phyloP scores from a whole-genome alignment of 306 rosid genomes.

The Cicer arietinum region DNA sequence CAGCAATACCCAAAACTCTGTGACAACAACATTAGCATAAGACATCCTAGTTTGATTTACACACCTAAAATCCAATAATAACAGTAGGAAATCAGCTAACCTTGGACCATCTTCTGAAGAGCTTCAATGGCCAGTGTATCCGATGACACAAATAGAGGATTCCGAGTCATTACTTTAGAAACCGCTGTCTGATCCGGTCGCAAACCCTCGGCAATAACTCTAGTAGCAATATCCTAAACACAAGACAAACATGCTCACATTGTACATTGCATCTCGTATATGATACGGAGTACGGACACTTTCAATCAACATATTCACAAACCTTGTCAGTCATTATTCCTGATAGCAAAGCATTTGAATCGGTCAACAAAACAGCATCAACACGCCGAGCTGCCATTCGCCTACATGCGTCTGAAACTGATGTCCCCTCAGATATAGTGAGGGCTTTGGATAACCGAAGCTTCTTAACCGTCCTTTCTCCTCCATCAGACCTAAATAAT shows the following conservation, averaged over 20 bases:
- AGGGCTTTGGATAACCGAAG: conserved; percentile 86
- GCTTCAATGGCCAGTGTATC: conserved; percentile 89
- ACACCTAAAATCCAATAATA: neutral
- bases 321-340: conserved; percentile 98
- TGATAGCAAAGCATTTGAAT: conserved; percentile 86
- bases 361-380: conserved; percentile 82
- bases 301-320: neutral
- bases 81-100: conserved; percentile 48
- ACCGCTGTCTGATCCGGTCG: conserved; percentile 86
- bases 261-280: conserved; percentile 22
- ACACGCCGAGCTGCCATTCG: conserved; percentile 96
- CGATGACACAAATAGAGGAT: conserved; percentile 79
- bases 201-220: conserved; percentile 92
- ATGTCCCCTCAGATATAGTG: conserved; percentile 87
- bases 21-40: neutral
- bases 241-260: conserved; percentile 42
- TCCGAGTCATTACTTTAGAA: conserved; percentile 88
- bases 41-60: conserved; percentile 19
- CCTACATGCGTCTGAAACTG: conserved; percentile 91
- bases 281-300: neutral
- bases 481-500: conserved; percentile 59
- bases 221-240: conserved; percentile 74
- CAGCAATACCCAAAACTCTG: neutral
- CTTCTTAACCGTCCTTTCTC: conserved; percentile 93
- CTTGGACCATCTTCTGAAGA: conserved; percentile 92